phyloP scores from a whole-genome alignment of 2,329 filamentous ascomycete genomes.

The Neonectria ditissima region DNA sequence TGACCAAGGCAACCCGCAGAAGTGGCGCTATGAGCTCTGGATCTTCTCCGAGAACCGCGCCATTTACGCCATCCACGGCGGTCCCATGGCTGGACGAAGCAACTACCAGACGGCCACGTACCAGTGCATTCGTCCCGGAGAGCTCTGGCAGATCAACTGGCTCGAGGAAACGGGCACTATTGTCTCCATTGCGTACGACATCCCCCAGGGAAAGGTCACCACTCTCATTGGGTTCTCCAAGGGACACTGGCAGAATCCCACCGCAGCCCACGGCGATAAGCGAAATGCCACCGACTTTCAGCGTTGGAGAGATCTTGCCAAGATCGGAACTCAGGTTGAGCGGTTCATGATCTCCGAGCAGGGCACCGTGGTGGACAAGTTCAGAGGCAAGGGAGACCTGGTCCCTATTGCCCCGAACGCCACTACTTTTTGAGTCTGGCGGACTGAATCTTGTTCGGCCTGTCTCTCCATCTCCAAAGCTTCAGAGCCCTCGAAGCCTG shows the following conservation, averaged over 20 bases:
- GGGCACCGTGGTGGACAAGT: constrained; percentile 59
- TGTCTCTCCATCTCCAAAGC: no score
- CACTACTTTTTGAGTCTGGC: no score
- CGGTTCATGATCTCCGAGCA: constrained; percentile 65
- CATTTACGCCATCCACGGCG: constrained; percentile 69
- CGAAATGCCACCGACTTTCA: constrained; percentile 61
- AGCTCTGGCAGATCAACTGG: constrained; percentile 72
- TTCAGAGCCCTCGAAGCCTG: no score
- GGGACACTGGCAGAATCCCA: constrained; percentile 65
- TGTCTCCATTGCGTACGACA: constrained; percentile 66
- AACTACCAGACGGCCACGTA: constrained; percentile 67
- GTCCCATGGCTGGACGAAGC: constrained; percentile 66
- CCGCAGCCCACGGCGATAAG: constrained; percentile 67
- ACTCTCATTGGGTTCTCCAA: constrained; percentile 66
- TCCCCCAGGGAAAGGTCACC: constrained; percentile 59
- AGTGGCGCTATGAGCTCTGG: constrained; percentile 72
- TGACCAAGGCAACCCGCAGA: constrained; percentile 61
- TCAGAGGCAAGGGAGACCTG: no score
- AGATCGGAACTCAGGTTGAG: constrained; percentile 62
- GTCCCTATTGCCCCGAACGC: no score
- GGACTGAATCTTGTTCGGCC: no score
- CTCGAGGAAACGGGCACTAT: constrained; percentile 70
- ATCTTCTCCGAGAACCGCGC: constrained; percentile 65
- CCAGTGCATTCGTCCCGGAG: constrained; percentile 67
- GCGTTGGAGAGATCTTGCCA: constrained; percentile 62